Conservation (phyloP, 345 rosid species). For the Anacardium occidentale region DNA sequence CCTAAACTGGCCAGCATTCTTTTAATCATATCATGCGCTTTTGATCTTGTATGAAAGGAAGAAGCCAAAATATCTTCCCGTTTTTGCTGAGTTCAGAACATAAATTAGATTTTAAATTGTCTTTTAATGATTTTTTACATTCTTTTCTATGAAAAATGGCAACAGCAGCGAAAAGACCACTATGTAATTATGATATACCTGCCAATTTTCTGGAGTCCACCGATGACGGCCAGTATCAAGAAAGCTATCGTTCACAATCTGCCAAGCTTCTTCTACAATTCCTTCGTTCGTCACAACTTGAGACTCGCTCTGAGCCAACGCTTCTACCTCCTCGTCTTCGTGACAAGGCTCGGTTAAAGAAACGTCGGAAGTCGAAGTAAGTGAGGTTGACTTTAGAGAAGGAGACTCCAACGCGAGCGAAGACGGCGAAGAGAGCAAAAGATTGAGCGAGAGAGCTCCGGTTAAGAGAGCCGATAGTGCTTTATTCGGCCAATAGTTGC, state of each 20-base stretch:
- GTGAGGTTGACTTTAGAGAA: conserved; percentile 7
- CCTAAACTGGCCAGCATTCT: conserved; percentile 81
- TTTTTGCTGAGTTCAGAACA: conserved; percentile 47
- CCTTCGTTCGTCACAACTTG: conserved; percentile 51
- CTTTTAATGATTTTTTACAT: too few relatives aligned
- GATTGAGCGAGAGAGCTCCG: conserved; percentile 61
- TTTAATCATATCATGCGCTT: conserved; percentile 77
- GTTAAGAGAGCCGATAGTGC: conserved; percentile 38
- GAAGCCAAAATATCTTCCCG: conserved; percentile 52
- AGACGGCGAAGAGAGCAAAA: conserved; percentile 54
- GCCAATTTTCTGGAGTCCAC: conserved; percentile 77
- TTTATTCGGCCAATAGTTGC: conserved; percentile 32
- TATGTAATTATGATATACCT: conserved; percentile 29
- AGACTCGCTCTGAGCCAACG: conserved; percentile 33
- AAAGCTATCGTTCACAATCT: conserved; percentile 74
- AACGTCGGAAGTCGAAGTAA: conserved; percentile 24
- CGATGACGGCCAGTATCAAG: conserved; percentile 48
- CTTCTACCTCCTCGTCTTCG: conserved; percentile 41
- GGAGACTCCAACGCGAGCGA: conserved; percentile 43
- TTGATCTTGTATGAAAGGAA: conserved; percentile 65
- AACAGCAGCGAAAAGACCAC: too few relatives aligned
- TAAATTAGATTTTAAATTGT: background rate
- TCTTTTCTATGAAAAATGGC: too few relatives aligned
- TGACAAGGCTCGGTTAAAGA: conserved; percentile 45
- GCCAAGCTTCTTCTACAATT: conserved; percentile 93